A percentile compares a stretch with the other conserved stretches of the same genome.
These are phyloP conservation scores for Pleurotus platypus DNA, from an alignment of 768 basidiomycete genomes.

Conservation along the genomic window DNA sequence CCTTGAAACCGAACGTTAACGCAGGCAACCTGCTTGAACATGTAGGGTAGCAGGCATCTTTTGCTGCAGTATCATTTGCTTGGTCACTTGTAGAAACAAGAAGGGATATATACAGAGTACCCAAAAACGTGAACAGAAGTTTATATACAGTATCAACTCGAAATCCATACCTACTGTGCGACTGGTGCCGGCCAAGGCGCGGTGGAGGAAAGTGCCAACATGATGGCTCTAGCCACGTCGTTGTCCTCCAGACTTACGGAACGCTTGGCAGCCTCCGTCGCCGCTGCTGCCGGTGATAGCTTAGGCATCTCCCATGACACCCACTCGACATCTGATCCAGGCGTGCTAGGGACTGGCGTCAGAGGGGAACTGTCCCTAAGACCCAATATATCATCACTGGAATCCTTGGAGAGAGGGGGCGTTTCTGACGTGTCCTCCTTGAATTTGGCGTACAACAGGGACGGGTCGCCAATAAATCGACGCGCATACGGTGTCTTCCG, in stretches of 20 bases:
- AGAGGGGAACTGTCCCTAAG: background rate
- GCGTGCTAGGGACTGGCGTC: background rate
- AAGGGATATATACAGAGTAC: no score
- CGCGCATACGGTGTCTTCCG: background rate
- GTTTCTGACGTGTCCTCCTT: background rate
- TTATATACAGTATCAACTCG: no score
- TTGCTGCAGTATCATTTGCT: no score
- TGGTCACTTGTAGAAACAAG: no score
- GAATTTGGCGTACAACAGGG: background rate
- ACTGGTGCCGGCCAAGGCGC: background rate
- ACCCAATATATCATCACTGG: background rate
- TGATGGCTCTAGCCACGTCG: background rate
- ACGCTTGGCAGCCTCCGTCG: background rate
- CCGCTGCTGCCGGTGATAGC: background rate
- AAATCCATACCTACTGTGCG: no score
- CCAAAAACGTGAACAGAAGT: no score
- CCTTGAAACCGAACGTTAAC: no score
- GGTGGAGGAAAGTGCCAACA: background rate
- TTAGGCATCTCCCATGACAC: no score
- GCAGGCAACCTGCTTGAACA: no score
- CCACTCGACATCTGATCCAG: no score
- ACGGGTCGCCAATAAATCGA: background rate
- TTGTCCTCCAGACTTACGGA: background rate
- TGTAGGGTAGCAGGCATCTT: no score
- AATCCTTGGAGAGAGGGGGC: background rate